These are phyloP conservation scores for Darksidea phi DNA, from an alignment of 495 filamentous ascomycete genomes.

Conservation along the genomic window DNA sequence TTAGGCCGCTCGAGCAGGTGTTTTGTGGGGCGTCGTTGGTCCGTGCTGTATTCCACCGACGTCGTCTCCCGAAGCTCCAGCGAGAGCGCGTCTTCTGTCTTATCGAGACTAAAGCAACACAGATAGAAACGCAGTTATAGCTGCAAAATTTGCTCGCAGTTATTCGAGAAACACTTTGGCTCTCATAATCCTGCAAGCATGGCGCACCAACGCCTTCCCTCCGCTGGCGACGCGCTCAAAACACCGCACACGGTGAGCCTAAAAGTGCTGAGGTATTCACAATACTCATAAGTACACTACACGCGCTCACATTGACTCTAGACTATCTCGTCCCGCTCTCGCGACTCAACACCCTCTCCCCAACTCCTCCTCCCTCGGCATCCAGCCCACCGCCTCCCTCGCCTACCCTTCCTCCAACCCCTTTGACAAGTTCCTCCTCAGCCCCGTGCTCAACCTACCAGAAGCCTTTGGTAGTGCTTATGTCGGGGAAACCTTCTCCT, in stretches of 20 bases:
- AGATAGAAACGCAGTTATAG: too few relatives aligned
- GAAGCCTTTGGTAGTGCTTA: conserved; percentile 91
- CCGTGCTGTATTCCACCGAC: too few relatives aligned
- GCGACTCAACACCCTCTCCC: conserved; percentile 57
- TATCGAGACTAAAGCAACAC: too few relatives aligned
- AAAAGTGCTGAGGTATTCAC: conserved; percentile 67
- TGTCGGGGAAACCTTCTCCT: conserved; percentile 91
- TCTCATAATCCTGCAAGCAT: conserved; percentile 11
- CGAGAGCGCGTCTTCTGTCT: too few relatives aligned
- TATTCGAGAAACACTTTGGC: neutral
- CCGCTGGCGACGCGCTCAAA: conserved; percentile 61
- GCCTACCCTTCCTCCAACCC: conserved; percentile 52
- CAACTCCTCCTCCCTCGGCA: conserved; percentile 43
- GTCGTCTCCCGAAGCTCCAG: too few relatives aligned
- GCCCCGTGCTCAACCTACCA: conserved; percentile 77
- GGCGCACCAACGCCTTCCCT: conserved; percentile 43
- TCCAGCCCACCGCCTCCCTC: conserved; percentile 53
- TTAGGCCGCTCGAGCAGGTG: neutral
- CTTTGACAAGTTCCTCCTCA: conserved; percentile 58
- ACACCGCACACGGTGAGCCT: conserved; percentile 83
- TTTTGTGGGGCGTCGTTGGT: neutral
- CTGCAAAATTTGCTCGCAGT: too few relatives aligned
- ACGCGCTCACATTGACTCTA: conserved; percentile 20
- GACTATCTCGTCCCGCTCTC: conserved; percentile 47
- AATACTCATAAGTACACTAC: neutral